A percentile compares a stretch with the other conserved stretches of the same genome.
phyloP scores from a whole-genome alignment of 345 rosid genomes.

The Arabis alpina region DNA sequence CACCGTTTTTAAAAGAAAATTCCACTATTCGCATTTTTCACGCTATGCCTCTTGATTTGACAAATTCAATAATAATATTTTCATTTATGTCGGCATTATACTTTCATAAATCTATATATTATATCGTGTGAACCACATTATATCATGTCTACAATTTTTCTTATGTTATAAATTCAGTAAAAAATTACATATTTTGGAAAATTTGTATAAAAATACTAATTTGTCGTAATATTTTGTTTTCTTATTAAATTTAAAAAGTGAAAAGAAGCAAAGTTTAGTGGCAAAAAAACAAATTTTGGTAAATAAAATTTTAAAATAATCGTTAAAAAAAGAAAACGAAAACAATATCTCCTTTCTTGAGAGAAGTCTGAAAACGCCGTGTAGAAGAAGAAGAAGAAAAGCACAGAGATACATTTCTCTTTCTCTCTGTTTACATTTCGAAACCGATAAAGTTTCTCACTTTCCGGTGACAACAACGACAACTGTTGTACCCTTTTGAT shows the following conservation, averaged over 20 bases:
- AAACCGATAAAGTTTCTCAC: neutral
- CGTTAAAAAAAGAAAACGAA: neutral
- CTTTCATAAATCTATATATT: neutral
- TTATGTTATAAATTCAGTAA: neutral
- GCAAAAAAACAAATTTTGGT: conserved; percentile 19
- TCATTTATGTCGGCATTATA: neutral
- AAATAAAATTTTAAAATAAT: neutral
- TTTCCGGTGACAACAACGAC: conserved; percentile 6
- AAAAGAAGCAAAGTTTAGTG: conserved; percentile 32
- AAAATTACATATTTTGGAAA: neutral
- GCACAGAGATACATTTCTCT: neutral
- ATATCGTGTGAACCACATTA: conserved; percentile 19
- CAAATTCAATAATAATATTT: no score
- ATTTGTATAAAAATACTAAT: neutral
- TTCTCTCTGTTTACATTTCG: conserved; percentile 16
- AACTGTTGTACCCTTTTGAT: neutral
- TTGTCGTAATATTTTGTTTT: neutral
- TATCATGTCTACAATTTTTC: neutral
- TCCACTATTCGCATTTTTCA: neutral
- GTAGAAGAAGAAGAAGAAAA: neutral
- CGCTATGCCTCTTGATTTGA: conserved; percentile 2
- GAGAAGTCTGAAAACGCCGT: conserved; percentile 27
- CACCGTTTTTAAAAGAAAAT: neutral
- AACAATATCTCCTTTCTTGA: conserved; percentile 2
- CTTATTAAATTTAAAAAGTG: conserved; percentile 1